Evolutionary conservation across 768 basidiomycete genomes (phyloP).

Genomic region (Mycena albidolilacea): DNA sequence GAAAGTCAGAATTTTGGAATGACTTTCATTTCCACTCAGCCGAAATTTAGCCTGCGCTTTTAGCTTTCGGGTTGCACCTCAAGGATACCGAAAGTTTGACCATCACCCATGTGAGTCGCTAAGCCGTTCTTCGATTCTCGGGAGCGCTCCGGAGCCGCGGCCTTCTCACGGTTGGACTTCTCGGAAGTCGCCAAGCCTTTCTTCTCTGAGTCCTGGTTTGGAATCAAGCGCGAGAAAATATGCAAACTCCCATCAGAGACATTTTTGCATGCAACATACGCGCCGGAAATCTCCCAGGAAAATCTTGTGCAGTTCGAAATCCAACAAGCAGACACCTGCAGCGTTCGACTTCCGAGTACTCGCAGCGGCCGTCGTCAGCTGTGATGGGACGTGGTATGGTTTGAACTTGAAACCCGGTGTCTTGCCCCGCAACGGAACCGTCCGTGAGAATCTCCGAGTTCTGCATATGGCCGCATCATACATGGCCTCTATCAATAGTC

Average conservation of each 20-base stretch:
- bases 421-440: too few relatives aligned
- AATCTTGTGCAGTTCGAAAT: not conserved
- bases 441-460: not conserved
- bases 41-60: too few relatives aligned
- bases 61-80: too few relatives aligned
- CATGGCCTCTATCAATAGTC: not conserved
- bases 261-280: not conserved
- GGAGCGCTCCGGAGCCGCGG: conserved; percentile 1
- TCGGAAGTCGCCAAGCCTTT: not conserved
- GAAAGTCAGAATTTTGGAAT: too few relatives aligned
- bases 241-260: not conserved
- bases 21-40: too few relatives aligned
- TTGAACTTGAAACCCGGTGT: not conserved
- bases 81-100: too few relatives aligned
- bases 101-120: too few relatives aligned
- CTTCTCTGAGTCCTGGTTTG: not conserved
- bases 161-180: conserved; percentile 7
- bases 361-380: not conserved
- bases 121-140: not conserved
- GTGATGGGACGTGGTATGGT: conserved; percentile 2
- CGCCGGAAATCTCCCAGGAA: not conserved
- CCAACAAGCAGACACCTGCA: not conserved
- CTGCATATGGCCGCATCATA: too few relatives aligned
- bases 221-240: not conserved
- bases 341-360: not conserved